These are phyloP conservation scores for Setaria viridis DNA, from an alignment of 202 grass and related monocot genomes.

Conservation along the genomic window DNA sequence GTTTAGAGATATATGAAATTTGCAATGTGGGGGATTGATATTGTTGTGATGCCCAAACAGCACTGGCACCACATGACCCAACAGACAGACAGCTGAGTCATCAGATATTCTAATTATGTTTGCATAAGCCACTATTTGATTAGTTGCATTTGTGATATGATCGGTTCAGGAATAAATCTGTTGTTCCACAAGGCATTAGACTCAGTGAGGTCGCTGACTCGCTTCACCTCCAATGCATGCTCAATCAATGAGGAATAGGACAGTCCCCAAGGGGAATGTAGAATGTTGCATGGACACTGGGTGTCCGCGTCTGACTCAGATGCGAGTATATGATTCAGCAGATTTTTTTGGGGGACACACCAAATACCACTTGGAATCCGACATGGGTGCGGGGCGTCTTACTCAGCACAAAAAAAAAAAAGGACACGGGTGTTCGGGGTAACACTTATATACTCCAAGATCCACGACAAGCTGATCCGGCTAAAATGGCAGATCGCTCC, in stretches of 20 bases:
- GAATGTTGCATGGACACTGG: too few species aligned
- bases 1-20: background rate
- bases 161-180: background rate
- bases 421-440: too few species aligned
- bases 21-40: background rate
- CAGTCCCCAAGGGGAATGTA: too few species aligned
- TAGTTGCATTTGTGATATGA: background rate
- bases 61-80: background rate
- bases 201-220: background rate
- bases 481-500: background rate
- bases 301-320: too few species aligned
- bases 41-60: background rate
- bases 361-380: too few species aligned
- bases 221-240: background rate
- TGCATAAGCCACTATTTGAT: conserved; percentile 1
- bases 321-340: too few species aligned
- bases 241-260: background rate
- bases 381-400: too few species aligned
- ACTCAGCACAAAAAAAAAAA: too few species aligned
- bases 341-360: too few species aligned
- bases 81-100: background rate
- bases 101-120: conserved; percentile 3
- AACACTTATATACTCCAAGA: background rate
- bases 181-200: background rate
- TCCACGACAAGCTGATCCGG: background rate